Evolutionary conservation across 2,329 filamentous ascomycete genomes (phyloP), one percentile per base, ranked within the genome.

Genomic region (Davidsoniella australis): DNA sequence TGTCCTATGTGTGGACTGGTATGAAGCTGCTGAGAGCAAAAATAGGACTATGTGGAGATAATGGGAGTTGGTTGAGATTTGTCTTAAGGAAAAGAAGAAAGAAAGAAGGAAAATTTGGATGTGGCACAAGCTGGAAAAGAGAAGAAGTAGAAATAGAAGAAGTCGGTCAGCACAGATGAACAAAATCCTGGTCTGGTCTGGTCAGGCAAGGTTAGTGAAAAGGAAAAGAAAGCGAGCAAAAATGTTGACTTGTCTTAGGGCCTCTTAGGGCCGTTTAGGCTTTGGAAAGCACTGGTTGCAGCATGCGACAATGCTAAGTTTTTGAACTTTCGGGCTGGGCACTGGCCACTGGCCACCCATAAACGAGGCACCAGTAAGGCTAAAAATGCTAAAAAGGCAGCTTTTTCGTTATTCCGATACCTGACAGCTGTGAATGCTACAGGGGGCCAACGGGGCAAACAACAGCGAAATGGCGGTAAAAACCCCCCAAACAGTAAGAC

Each of bases 81-180:
- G 29, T 33, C 29, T 33, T 33, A 5, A 33, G 29, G 33, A 48
- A 48, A 41, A 20, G 29, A 38, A 37, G 36, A 49, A 45, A 45
- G 39, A 23, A 40, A 49, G 33, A 37, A 45, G 17, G 29, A 29
- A 38, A 49, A 49, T 20, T 24, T 12, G 14, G 23, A 38, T 40
- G 38, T 40, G 20, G 39, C 26, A 50, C 26, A 47, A 39, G 45
- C 18, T 40, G 18, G 18, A 44, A 38, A 39, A 29, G 40, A 48
- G 41, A 20, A 42, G 40, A 37, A 23, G 36, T 14, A 48, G n/a
- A 6, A 48, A 29, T 17, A 33, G 17, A 18, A 46, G 33, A 37
- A 38, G 33, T 46, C 33, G 44, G 33, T 47, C 45, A 39, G 45
- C 33, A 47, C 26, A 9, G 20, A 24, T 17, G 17, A 18, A 14